phyloP scores from a whole-genome alignment of 2,329 filamentous ascomycete species.

The Trichophyton verrucosum region DNA sequence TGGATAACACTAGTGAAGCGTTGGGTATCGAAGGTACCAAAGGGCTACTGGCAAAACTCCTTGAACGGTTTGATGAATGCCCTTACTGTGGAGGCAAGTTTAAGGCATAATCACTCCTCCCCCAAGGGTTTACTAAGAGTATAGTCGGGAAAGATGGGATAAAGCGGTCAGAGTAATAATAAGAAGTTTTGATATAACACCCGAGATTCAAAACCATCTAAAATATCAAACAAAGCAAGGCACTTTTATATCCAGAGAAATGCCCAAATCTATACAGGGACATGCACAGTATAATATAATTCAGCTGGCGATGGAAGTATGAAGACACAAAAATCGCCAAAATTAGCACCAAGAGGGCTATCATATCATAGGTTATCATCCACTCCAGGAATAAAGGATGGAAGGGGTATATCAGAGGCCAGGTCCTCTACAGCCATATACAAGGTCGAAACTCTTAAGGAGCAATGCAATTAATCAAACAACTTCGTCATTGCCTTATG shows the following conservation, averaged over 20 bases:
- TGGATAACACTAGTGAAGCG: conserved; percentile 7
- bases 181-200: background rate
- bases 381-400: no score
- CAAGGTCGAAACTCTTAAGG: background rate
- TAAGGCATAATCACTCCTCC: background rate
- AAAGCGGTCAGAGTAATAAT: background rate
- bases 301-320: background rate
- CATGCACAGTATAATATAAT: background rate
- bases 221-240: background rate
- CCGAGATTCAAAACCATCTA: background rate
- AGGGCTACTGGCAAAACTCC: conserved; percentile 5
- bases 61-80: conserved; percentile 12
- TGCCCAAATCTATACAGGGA: background rate
- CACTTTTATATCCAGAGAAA: background rate
- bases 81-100: conserved; percentile 14
- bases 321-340: background rate
- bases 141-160: background rate
- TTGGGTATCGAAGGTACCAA: background rate
- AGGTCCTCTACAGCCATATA: background rate
- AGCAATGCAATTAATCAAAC: conserved; percentile 24
- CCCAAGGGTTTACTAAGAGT: background rate
- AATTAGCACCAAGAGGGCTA: background rate
- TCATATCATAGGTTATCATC: background rate
- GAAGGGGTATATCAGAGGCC: background rate
- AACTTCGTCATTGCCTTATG: conserved; percentile 40